These are phyloP conservation scores for Fusarium sp. DNA, from an alignment of 2,329 filamentous ascomycete species.

Conservation along the genomic window DNA sequence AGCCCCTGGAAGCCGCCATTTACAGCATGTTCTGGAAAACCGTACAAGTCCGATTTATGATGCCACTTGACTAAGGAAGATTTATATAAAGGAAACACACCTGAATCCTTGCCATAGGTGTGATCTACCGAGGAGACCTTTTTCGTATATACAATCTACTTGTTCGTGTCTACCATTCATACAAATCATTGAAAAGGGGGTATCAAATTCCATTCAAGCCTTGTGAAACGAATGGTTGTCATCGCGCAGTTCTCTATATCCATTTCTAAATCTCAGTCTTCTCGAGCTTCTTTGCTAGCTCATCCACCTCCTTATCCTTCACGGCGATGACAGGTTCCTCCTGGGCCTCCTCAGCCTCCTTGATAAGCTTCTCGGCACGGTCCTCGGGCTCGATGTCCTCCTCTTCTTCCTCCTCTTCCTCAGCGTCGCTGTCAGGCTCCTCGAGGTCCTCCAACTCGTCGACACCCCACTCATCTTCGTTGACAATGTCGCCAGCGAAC, in stretches of 20 bases:
- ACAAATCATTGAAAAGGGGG: slow-evolving; percentile 42
- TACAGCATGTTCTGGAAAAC: not conserved
- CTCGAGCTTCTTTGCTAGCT: slow-evolving; percentile 78
- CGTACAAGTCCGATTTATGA: not conserved
- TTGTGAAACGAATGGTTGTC: slow-evolving; percentile 42
- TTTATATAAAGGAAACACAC: not conserved
- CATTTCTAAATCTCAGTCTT: slow-evolving; percentile 71
- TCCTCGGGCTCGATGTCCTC: slow-evolving; percentile 71
- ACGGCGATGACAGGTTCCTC: slow-evolving; percentile 78
- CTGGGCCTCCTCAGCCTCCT: slow-evolving; percentile 78
- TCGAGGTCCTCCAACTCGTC: slow-evolving; percentile 90
- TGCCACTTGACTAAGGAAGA: not conserved
- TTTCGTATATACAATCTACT: not conserved
- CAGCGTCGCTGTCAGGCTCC: slow-evolving; percentile 77
- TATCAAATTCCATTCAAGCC: slow-evolving; percentile 50
- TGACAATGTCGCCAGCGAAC: slow-evolving; percentile 71
- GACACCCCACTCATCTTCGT: slow-evolving; percentile 86
- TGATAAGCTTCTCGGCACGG: slow-evolving; percentile 75
- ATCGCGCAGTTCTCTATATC: slow-evolving; percentile 48
- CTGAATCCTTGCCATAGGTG: not conserved
- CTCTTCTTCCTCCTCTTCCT: slow-evolving; percentile 75
- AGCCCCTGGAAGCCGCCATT: slow-evolving; percentile 2
- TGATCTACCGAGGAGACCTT: not conserved
- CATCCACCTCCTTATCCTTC: slow-evolving; percentile 84
- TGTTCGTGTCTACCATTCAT: slow-evolving; percentile 4